These are phyloP conservation scores for Ochetophila trinervis DNA, from an alignment of 306 rosid genomes.

Conservation along the genomic window DNA sequence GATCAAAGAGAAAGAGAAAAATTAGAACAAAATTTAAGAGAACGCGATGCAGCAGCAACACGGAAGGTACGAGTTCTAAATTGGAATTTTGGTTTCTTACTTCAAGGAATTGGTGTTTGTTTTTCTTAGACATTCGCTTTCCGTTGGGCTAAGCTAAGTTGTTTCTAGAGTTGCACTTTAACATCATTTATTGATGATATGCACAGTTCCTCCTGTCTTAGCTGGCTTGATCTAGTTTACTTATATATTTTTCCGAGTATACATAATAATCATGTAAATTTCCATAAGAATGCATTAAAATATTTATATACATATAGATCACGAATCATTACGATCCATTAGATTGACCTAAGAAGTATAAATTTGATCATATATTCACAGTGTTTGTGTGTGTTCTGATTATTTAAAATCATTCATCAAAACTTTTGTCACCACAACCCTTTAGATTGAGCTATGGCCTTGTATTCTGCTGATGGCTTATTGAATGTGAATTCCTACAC, in stretches of 20 bases:
- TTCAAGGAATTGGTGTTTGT: not conserved
- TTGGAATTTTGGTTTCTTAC: slow-evolving; percentile 3
- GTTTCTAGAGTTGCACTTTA: not conserved
- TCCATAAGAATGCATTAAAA: too few species aligned
- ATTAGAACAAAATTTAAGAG: slow-evolving; percentile 72
- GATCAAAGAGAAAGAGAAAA: slow-evolving; percentile 93
- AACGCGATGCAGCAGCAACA: slow-evolving; percentile 72
- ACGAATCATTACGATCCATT: too few species aligned
- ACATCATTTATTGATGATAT: not conserved
- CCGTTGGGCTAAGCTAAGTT: not conserved
- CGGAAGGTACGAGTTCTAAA: slow-evolving; percentile 51
- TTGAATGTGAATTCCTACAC: not conserved
- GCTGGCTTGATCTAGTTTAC: too few species aligned
- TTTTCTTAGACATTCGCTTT: slow-evolving; percentile 8
- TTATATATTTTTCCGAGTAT: too few species aligned
- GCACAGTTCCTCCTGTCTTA: not conserved
- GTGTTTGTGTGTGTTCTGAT: too few species aligned
- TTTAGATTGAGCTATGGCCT: not conserved
- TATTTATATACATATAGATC: too few species aligned
- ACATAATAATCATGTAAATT: too few species aligned
- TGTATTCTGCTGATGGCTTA: not conserved
- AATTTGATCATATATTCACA: too few species aligned
- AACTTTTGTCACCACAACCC: too few species aligned
- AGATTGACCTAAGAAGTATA: not conserved
- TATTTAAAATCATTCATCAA: too few species aligned